Evolutionary conservation across 1,284 basidiomycete species (phyloP).

Genomic region (Xanthoconium separans): DNA sequence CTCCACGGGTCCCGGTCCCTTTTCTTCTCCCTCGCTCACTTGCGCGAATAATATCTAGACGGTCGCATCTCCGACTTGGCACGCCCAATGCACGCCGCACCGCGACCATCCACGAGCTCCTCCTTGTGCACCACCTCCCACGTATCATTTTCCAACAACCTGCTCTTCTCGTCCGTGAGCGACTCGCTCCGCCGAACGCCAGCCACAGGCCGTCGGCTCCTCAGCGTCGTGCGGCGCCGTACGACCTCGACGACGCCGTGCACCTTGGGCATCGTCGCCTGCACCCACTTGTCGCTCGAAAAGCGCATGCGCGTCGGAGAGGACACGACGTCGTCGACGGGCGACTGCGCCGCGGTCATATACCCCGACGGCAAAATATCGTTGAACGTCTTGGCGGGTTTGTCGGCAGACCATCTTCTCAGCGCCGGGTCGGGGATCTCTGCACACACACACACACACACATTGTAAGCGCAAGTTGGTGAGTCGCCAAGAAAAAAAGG

Average conservation of each 20-base stretch:
- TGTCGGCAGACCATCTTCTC: slow-evolving; percentile 15
- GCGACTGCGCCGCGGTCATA: slow-evolving; percentile 37
- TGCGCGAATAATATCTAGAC: slow-evolving; percentile 13
- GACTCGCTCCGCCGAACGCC: slow-evolving; percentile 17
- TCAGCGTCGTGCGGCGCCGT: slow-evolving; percentile 20
- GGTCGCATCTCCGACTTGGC: slow-evolving; percentile 31
- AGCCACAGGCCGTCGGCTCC: background rate
- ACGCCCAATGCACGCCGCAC: slow-evolving; percentile 6
- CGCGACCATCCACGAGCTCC: slow-evolving; percentile 5
- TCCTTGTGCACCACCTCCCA: slow-evolving; percentile 20
- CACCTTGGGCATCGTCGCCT: slow-evolving; percentile 38
- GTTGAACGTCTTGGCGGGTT: slow-evolving; percentile 39
- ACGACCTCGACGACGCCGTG: slow-evolving; percentile 33
- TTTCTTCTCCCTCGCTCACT: slow-evolving; percentile 4
- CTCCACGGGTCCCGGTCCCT: background rate
- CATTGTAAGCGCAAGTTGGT: too few species aligned
- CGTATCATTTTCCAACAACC: slow-evolving; percentile 19
- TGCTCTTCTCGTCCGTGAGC: slow-evolving; percentile 17
- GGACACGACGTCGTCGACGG: slow-evolving; percentile 2
- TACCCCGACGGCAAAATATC: slow-evolving; percentile 45
- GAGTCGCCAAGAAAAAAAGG: background rate
- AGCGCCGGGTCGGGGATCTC: slow-evolving; percentile 21
- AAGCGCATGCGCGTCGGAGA: background rate
- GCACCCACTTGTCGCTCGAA: slow-evolving; percentile 29
- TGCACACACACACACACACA: too few species aligned